Evolutionary conservation across 306 rosid species (phyloP).

Genomic region (Heteromeles arbutifolia): DNA sequence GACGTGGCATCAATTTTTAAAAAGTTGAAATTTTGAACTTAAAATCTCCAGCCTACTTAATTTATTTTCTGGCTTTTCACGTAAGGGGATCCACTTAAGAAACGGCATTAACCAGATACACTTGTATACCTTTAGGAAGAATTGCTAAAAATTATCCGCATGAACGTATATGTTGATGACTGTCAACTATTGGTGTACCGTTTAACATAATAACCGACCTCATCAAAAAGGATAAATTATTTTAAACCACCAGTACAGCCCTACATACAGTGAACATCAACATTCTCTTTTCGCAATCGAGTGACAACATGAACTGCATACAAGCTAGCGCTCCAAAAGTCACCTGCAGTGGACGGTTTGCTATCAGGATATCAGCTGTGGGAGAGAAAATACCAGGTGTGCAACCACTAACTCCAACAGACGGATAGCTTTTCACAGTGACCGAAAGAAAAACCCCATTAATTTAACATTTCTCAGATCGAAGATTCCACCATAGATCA

Average conservation of each 20-base stretch:
- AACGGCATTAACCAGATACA: too few species aligned
- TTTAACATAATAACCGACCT: neutral
- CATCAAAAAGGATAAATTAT: neutral
- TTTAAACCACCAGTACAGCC: neutral
- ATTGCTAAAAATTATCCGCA: too few species aligned
- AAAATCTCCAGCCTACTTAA: too few species aligned
- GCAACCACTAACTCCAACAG: neutral
- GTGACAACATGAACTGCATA: neutral
- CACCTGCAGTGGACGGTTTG: neutral
- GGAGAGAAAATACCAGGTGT: neutral
- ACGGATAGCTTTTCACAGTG: neutral
- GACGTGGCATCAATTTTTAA: too few species aligned
- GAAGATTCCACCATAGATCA: constrained; percentile 22
- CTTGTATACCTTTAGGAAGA: too few species aligned
- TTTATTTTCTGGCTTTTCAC: too few species aligned
- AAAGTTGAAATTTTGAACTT: too few species aligned
- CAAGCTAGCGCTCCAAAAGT: neutral
- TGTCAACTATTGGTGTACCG: too few species aligned
- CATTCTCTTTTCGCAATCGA: neutral
- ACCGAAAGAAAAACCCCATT: neutral
- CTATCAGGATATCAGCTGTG: neutral
- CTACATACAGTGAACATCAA: neutral
- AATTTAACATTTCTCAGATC: neutral
- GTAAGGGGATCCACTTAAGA: too few species aligned
- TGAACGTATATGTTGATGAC: too few species aligned